These are phyloP conservation scores for Tillandsia leiboldiana DNA, from an alignment of 176 grass and related monocot genomes.

Conservation along the genomic window DNA sequence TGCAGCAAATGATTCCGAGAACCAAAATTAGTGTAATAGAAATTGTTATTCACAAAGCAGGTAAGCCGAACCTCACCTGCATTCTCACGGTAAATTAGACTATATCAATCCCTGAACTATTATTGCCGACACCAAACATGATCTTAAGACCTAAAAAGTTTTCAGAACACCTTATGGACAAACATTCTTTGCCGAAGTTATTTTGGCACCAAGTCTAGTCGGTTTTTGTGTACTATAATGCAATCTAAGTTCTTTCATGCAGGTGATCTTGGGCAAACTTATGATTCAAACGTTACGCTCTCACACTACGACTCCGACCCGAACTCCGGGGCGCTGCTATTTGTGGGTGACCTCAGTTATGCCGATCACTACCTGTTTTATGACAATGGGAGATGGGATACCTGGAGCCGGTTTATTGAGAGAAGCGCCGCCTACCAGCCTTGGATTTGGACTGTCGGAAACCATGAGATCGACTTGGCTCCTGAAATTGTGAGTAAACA, in stretches of 20 bases:
- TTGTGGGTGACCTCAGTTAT: conserved; percentile 60
- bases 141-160: no score
- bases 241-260: background rate
- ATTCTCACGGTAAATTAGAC: no score
- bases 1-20: no score
- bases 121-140: no score
- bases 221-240: background rate
- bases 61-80: no score
- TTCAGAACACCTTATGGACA: no score
- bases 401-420: conserved; percentile 51
- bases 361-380: conserved; percentile 46
- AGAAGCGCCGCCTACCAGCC: conserved; percentile 54
- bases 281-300: conserved; percentile 55
- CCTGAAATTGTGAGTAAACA: conserved; percentile 36
- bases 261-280: conserved; percentile 74
- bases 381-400: conserved; percentile 66
- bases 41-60: no score
- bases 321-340: conserved; percentile 38
- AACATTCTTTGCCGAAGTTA: no score
- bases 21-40: no score
- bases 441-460: conserved; percentile 56
- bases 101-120: no score
- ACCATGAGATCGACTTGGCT: conserved; percentile 56
- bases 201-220: no score
- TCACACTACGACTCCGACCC: conserved; percentile 37